A percentile compares a stretch with the other conserved stretches of the same genome.
Evolutionary conservation across 2,329 filamentous ascomycete species (phyloP).

Genomic region (Cryphonectria carpinicola): DNA sequence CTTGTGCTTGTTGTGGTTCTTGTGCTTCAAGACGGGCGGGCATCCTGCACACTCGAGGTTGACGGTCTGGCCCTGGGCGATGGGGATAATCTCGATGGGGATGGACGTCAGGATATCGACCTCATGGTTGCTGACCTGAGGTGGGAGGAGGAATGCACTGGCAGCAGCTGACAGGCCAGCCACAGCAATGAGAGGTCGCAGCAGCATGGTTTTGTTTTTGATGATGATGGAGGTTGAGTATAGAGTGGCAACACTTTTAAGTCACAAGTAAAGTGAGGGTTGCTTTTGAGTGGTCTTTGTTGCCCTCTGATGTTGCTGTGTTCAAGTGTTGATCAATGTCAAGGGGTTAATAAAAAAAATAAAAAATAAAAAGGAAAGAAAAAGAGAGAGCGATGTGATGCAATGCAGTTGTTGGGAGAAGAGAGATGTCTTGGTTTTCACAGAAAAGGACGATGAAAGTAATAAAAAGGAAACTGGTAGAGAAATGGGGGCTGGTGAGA

Average conservation of each 20-base stretch:
- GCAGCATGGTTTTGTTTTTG: constrained; percentile 34
- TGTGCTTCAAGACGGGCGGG: constrained; percentile 42
- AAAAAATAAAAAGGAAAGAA: neutral
- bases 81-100: constrained; percentile 41
- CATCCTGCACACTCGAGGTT: constrained; percentile 60
- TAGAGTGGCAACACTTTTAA: neutral
- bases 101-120: constrained; percentile 47
- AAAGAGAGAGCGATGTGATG: neutral
- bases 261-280: neutral
- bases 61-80: constrained; percentile 45
- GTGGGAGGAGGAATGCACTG: constrained; percentile 58
- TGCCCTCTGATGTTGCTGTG: neutral
- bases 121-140: constrained; percentile 50
- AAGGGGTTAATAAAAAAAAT: neutral
- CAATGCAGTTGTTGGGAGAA: constrained; percentile 7
- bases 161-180: constrained; percentile 42
- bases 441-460: constrained; percentile 7
- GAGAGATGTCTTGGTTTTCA: neutral
- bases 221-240: constrained; percentile 2
- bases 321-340: neutral
- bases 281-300: neutral
- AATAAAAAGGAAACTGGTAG: neutral
- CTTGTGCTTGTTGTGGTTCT: constrained; percentile 34
- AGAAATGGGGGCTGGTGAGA: neutral
- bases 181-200: constrained; percentile 51